Base-by-base conservation (phyloP, 1,284 basidiomycete genomes). In the Anthracocystis panici-leucophaei region DNA sequence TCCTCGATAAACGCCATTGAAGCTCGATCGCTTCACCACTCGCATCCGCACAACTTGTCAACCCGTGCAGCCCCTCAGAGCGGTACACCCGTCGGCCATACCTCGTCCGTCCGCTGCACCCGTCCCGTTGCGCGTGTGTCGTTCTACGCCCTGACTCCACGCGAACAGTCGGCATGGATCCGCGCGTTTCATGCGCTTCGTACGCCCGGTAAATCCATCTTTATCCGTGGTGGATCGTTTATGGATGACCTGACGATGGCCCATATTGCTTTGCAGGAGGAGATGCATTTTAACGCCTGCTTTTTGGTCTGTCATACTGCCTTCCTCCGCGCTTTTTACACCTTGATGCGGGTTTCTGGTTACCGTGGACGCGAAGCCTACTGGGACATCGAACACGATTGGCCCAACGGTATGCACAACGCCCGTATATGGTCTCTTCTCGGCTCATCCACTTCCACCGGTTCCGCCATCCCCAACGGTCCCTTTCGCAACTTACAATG, bases 281-380 rank as follows among this genome's bases (percentile, higher is more conserved):
- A 74, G 41, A 57, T 75, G 63, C 72, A 75, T 8, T 75, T 63
- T 66, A 75, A 70, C 27, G 51, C 66, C 14, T 69, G 63, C 42
- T 69, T 75, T 29, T 46, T 75, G 14, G 52, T 52, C 1, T 69
- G 72, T 31, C 72, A 75, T 29, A 41, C 58, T 6, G 72, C 72
- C 4, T 65, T 75, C 21, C 23, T 75, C 18, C 55, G 66, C 0
- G 59, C 63, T 0, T 75, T 75, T 33, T 70, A 75, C 52, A 31
- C 40, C 10, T 11, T 70, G 25, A 75, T 75, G 72, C 55, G 66
- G 3, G 33, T 70, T 0, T 31, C 29, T 1, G 72, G 72, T 3
- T 75, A 75, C 40, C 27, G 52, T 2, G 72, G 72, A 5, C 33
- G 60, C 0, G 71, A 74, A 38, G 58, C 60, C 3, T 74, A 74